phyloP scores from a whole-genome alignment of 768 basidiomycete species.

The Boletus edulis region DNA sequence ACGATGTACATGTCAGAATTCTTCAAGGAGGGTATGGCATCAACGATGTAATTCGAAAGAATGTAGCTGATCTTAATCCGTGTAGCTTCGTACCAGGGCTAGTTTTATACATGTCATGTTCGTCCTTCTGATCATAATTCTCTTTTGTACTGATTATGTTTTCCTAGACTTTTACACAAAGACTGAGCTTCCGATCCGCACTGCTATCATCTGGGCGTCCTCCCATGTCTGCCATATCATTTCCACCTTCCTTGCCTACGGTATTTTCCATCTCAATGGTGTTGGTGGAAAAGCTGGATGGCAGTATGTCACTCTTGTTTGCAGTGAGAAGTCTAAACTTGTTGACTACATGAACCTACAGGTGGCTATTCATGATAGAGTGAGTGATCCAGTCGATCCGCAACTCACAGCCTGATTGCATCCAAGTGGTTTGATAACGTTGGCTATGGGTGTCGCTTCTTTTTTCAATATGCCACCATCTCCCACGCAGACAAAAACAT shows the following conservation, averaged over 20 bases:
- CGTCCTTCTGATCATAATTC: conserved; percentile 11
- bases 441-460: conserved; percentile 49
- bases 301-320: conserved; percentile 8
- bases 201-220: conserved; percentile 69
- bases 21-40: conserved; percentile 45
- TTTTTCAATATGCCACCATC: conserved; percentile 62
- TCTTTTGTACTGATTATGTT: background rate
- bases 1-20: conserved; percentile 21
- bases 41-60: background rate
- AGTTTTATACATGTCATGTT: conserved; percentile 60
- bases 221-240: conserved; percentile 54
- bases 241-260: conserved; percentile 63
- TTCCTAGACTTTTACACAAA: conserved; percentile 51
- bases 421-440: conserved; percentile 37
- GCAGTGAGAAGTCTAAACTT: background rate
- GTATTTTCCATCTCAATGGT: conserved; percentile 41
- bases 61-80: background rate
- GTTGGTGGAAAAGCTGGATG: conserved; percentile 14
- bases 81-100: conserved; percentile 55
- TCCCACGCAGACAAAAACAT: conserved; percentile 55
- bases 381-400: conserved; percentile 7
- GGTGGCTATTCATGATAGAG: conserved; percentile 40
- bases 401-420: background rate
- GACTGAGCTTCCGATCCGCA: conserved; percentile 47
- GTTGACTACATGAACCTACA: background rate